Evolutionary conservation across 495 filamentous ascomycete genomes (phyloP), one percentile per base, ranked within the genome.

Genomic region (Amniculicola lignicola): DNA sequence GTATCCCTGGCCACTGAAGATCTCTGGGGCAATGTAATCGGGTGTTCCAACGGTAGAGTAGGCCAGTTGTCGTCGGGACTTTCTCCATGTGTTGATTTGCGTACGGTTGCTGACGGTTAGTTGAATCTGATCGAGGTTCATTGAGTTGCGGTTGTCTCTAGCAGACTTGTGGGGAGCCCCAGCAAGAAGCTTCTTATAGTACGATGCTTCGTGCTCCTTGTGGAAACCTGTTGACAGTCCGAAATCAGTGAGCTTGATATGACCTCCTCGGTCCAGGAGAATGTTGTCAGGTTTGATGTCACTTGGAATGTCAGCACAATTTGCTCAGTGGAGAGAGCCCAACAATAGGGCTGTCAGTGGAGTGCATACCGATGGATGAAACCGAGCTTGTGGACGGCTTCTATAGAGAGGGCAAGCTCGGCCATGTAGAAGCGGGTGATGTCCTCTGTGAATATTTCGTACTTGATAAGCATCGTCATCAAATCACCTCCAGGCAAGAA

Each of bases 401-500:
- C 94, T 58, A 99, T 96, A 7, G 93, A 94, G 71, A 96, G 80
- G 18, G 95, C 88, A 65, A 97, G 91, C 72, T 99, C 91, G 21
- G 94, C 93, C 82, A 99, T 97, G 74, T 99, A 99, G 75, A 99
- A 99, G 14, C 94, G 83, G 27, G 93, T 99, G 62, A 99, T 96
- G 54, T 97, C 93, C 68, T 96, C 90, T 0, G 90, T 94, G 73
- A 99, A 99, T 65, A 99, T 95, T 70, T 99, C 93, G 67, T 99
- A 97, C 76, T 96, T 97, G 74, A 99, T 99, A 62, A 99, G 79
- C 93, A 99, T 99, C 27, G 93, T 99, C 93, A 99, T 99, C 67
- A 99, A 72, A 77, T 99, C 93, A 66, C 93, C 93, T 68, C 93
- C 93, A 12, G 93, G 93, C 64, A 97, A 80, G 73, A 96, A 99